Conservation (phyloP, 345 rosid genomes). For the Syzygium aqueum region DNA sequence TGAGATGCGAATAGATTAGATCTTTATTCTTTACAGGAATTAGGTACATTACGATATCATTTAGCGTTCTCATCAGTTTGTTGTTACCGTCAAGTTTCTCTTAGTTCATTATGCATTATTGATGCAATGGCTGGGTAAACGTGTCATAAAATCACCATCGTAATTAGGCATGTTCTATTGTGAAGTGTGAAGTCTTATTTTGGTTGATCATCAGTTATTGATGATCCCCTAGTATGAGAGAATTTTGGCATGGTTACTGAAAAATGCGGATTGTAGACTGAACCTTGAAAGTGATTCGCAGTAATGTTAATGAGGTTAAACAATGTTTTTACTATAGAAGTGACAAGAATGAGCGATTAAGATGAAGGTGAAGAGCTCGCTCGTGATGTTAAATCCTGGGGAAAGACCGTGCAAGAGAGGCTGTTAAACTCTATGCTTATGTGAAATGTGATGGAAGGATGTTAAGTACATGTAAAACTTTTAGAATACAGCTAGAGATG, state of each 20-base stretch:
- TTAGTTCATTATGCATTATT: neutral
- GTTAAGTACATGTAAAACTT: neutral
- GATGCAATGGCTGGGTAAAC: neutral
- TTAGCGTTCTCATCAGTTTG: neutral
- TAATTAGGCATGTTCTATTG: neutral
- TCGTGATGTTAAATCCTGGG: neutral
- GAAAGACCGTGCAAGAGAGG: neutral
- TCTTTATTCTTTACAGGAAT: neutral
- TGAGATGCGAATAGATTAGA: neutral
- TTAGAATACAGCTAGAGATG: neutral
- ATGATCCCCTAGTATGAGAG: neutral
- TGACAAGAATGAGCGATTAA: neutral
- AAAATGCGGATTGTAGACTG: neutral
- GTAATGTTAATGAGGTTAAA: neutral
- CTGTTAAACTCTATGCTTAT: neutral
- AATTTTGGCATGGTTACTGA: neutral
- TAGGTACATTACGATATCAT: neutral
- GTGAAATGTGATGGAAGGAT: neutral
- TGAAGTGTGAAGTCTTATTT: neutral
- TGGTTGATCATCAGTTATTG: neutral
- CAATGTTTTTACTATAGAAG: neutral
- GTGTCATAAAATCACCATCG: neutral
- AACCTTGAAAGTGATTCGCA: neutral
- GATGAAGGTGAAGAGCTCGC: neutral
- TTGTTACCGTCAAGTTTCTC: neutral